Evolutionary conservation across 108 stramenopile genomes (phyloP), one percentile per base, ranked within the genome.

Genomic region (Stephanodiscus minutulus): DNA sequence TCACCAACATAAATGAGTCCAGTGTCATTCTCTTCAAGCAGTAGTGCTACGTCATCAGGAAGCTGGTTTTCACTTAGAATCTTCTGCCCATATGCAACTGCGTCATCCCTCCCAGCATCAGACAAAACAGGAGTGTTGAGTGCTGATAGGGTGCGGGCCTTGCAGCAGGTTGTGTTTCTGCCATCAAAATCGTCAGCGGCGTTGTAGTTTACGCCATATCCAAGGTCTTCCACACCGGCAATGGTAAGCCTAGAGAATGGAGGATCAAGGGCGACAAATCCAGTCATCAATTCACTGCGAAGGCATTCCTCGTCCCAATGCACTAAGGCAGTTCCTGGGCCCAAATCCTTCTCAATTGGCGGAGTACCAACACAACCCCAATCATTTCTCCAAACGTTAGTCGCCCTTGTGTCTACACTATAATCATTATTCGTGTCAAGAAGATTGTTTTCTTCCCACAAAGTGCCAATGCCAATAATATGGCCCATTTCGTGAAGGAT

Each of bases 401-500:
- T 9, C 7, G 63, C 61, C 27, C 36, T 28, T 24, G 46, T 47
- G 17, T 31, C 27, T 7, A 2, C 49, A 47, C 0, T 2, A 4
- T 48, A 52, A 18, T 33, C 12, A 69, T 47, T 20, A 13, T 24
- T 7, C 43, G n/a, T 28, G 28, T 21, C 36, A 35, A 62, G 21
- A 17, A 79, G 69, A 28, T 36, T 17, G 43, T 72, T 66, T 7
- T 13, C 10, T 11, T n/a, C 48, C 83, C 74, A 84, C 21, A 73
- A 33, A 55, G 64, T 62, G 13, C 83, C 83, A 31, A 84, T 43
- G 5, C 83, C 83, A 49, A 81, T 47, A 1, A 84, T 79, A 54
- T 84, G 83, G 17, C 74, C 83, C 69, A 84, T 68, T 46, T 84
- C 83, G 48, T 84, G 83, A 54, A 77, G 61, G 44, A 83, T 74